A percentile compares a stretch with the other conserved stretches of the same genome.
phyloP scores from a whole-genome alignment of 164 flowering plant genomes.

The Houttuynia cordata region DNA sequence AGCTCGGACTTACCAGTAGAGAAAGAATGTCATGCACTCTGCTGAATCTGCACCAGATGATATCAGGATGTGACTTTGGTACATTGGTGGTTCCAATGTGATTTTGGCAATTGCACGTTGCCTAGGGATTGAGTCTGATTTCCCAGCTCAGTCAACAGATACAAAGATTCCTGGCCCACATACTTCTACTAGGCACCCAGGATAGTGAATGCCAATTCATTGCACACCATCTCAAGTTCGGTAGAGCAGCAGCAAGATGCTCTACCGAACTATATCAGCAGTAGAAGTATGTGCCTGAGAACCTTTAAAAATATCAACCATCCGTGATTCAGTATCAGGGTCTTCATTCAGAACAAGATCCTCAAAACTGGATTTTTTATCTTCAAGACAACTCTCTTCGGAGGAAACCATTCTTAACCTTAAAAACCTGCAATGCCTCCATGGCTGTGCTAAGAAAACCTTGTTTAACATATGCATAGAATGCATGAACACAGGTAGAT shows the following conservation, averaged over 20 bases:
- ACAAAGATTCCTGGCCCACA: constrained; percentile 60
- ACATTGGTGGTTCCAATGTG: too few relatives aligned
- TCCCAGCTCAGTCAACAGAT: background rate
- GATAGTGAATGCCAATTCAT: constrained; percentile 34
- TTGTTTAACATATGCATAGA: constrained; percentile 40
- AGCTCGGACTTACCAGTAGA: too few relatives aligned
- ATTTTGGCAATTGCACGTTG: too few relatives aligned
- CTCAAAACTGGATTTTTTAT: constrained; percentile 27
- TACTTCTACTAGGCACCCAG: constrained; percentile 51
- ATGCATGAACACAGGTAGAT: constrained; percentile 54
- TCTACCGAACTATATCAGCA: too few relatives aligned
- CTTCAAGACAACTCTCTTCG: constrained; percentile 26
- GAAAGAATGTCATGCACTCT: too few relatives aligned
- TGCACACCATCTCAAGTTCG: constrained; percentile 80
- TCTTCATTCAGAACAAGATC: constrained; percentile 40
- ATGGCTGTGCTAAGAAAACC: constrained; percentile 45
- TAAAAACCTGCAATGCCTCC: constrained; percentile 82
- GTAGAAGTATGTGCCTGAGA: too few relatives aligned
- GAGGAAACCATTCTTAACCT: constrained; percentile 65
- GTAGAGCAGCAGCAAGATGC: constrained; percentile 39
- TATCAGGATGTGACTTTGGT: too few relatives aligned
- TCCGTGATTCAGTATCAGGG: constrained; percentile 33
- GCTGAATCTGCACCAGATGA: too few relatives aligned
- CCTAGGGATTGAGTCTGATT: too few relatives aligned
- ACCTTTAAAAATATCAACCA: constrained; percentile 30